Evolutionary conservation across 2,329 filamentous ascomycete genomes (phyloP).

Genomic region (Aspergillus cejpii): DNA sequence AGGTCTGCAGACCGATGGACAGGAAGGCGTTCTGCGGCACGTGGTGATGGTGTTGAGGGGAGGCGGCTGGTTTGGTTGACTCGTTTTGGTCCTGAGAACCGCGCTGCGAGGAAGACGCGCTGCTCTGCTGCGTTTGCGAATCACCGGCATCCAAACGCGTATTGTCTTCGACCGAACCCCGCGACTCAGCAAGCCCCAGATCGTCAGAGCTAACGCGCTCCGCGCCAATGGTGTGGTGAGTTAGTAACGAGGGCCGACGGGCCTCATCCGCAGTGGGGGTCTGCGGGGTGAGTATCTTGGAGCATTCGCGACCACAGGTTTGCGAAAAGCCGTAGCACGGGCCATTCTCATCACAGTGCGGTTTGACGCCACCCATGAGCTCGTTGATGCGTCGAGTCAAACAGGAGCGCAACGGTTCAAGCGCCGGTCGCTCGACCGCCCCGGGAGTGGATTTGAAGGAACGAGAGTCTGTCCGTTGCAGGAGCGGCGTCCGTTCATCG

Average conservation of each 20-base stretch:
- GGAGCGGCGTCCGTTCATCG: constrained; percentile 30
- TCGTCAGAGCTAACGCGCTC: constrained; percentile 13
- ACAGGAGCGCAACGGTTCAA: constrained; percentile 31
- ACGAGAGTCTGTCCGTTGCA: constrained; percentile 12
- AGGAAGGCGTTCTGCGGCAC: constrained; percentile 91
- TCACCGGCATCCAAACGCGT: constrained; percentile 13
- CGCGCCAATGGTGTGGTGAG: constrained; percentile 14
- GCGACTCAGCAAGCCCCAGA: not conserved
- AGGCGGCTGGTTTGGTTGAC: constrained; percentile 6
- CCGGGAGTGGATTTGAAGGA: constrained; percentile 22
- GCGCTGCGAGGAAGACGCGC: constrained; percentile 10
- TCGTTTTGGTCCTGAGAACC: constrained; percentile 6
- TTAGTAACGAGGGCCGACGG: constrained; percentile 11
- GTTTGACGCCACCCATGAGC: constrained; percentile 46
- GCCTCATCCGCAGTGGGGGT: constrained; percentile 11
- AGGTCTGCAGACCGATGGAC: constrained; percentile 91
- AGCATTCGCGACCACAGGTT: constrained; percentile 56
- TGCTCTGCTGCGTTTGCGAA: constrained; percentile 5
- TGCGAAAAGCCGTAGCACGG: constrained; percentile 58
- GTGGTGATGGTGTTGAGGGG: constrained; percentile 76
- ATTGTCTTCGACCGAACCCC: not conserved
- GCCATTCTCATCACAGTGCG: constrained; percentile 51
- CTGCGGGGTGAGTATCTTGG: constrained; percentile 38
- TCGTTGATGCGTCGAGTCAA: constrained; percentile 42
- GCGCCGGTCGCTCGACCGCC: constrained; percentile 12